Evolutionary conservation across 768 basidiomycete species (phyloP).

Genomic region (Holtermannia corniformis): DNA sequence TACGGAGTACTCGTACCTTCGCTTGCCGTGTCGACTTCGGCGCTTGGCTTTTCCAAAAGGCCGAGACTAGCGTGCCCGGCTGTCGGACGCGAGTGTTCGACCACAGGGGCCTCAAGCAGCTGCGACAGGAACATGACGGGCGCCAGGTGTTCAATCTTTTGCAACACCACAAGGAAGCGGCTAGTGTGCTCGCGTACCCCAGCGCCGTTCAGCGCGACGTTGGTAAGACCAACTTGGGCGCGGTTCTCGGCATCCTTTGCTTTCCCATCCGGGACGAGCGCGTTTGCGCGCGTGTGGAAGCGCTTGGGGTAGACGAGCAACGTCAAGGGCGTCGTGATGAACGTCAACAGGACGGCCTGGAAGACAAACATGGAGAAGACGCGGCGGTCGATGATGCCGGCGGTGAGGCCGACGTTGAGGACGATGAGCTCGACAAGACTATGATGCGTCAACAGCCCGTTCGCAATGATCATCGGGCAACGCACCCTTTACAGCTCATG

Average conservation of each 20-base stretch:
- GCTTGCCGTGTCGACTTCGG: constrained; percentile 14
- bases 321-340: constrained; percentile 75
- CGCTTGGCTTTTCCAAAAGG: constrained; percentile 8
- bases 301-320: constrained; percentile 64
- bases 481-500: constrained; percentile 83
- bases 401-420: constrained; percentile 72
- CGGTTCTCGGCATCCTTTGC: constrained; percentile 12
- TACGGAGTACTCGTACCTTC: constrained; percentile 14
- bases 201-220: constrained; percentile 2
- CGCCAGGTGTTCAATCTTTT: constrained; percentile 79
- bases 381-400: constrained; percentile 53
- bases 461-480: constrained; percentile 4
- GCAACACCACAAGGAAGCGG: constrained; percentile 74
- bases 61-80: constrained; percentile 4
- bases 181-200: constrained; percentile 43
- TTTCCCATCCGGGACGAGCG: not conserved
- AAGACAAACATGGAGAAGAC: constrained; percentile 88
- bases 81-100: not conserved
- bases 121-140: constrained; percentile 83
- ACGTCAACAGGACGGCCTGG: constrained; percentile 59
- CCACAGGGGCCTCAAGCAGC: constrained; percentile 52
- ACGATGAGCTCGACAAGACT: constrained; percentile 80
- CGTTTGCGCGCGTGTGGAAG: constrained; percentile 43
- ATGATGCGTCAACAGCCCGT: not conserved
- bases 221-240: not conserved